Evolutionary conservation across 345 rosid genomes (phyloP), one percentile per base, ranked within the genome.

Genomic region (Euphorbia lathyris): DNA sequence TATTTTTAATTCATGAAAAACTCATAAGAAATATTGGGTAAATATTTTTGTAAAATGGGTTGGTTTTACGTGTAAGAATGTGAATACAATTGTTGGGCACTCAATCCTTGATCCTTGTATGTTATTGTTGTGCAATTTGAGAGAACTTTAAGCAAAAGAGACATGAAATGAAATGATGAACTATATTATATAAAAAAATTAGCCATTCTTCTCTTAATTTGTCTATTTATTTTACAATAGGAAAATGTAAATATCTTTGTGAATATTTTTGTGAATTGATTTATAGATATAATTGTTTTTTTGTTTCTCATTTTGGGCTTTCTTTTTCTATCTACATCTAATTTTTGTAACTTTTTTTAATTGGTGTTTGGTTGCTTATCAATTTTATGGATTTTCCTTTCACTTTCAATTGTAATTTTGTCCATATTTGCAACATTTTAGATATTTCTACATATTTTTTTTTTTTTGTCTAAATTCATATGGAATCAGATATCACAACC

Each of bases 41-140:
- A 70, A 70, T 73, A 73, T 32, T 19, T 64, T 4, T 16, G 5
- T 43, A 29, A 22, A 55, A 50, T 23, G 0, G 14, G 47, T 7
- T 45, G 25, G n/a, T 70, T n/a, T n/a, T 9, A 63, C 74, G 2
- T 72, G 74, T 61, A 69, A 75, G 71, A 32, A 30, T 67, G 29
- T 58, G 65, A 36, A 67, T 58, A 50, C 65, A 23, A 7, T 29
- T 26, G 22, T 29, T 26, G 22, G 27, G 56, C 27, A 66, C 55
- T 36, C 58, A 61, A 52, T 38, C 20, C 47, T 20, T 69, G 38
- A 2, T 40, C 11, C 0, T 14, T 63, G 38, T 22, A 43, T 56
- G 13, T 63, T 34, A 6, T 20, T 66, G 11, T 34, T 20, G 12
- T 50, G 25, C 1, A 36, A 38, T 23, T 22, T 38, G 25, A 40